phyloP scores from a whole-genome alignment of 2,329 filamentous ascomycete genomes.

The Calycina marina region DNA sequence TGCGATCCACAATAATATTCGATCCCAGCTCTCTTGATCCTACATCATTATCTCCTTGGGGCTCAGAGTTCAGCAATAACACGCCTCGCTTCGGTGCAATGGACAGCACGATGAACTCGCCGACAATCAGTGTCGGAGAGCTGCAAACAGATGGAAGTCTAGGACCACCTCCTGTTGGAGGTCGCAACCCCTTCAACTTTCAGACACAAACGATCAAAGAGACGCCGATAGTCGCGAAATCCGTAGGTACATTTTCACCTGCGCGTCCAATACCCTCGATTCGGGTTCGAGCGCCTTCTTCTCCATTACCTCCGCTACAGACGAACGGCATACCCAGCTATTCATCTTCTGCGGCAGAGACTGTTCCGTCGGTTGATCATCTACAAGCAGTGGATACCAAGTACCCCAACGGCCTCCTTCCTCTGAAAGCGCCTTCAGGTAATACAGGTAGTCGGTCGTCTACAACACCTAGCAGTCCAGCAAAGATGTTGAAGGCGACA shows the following conservation, averaged over 20 bases:
- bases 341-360: not conserved
- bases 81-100: constrained; percentile 21
- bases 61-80: constrained; percentile 13
- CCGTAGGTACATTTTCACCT: constrained; percentile 34
- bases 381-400: not conserved
- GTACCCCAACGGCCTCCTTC: not conserved
- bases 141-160: constrained; percentile 21
- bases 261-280: not conserved
- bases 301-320: not conserved
- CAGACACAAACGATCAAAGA: constrained; percentile 67
- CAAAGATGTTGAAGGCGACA: not conserved
- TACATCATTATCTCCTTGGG: constrained; percentile 15
- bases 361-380: not conserved
- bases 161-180: constrained; percentile 14
- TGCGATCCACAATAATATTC: constrained; percentile 21
- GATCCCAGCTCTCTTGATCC: constrained; percentile 34
- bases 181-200: constrained; percentile 79
- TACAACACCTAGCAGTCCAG: not conserved
- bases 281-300: not conserved
- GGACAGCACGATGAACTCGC: constrained; percentile 19
- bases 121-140: constrained; percentile 8
- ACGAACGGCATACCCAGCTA: not conserved
- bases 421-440: not conserved
- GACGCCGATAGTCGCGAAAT: constrained; percentile 50
- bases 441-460: not conserved